These are phyloP conservation scores for Fusarium sulawesiense DNA, from an alignment of 2,329 filamentous ascomycete species.

Conservation along the genomic window DNA sequence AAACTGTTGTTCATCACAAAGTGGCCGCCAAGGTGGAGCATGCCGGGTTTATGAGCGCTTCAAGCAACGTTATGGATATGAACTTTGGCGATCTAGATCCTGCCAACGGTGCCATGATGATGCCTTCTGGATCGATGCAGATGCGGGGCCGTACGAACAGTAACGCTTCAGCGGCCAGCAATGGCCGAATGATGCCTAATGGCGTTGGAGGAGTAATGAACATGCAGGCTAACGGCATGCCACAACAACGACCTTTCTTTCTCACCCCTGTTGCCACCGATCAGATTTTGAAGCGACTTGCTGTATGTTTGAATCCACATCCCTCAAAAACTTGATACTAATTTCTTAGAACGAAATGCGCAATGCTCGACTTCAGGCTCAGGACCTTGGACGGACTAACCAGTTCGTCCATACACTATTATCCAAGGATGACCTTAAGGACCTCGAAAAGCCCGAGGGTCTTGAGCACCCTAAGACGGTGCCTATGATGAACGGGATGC, in stretches of 20 bases:
- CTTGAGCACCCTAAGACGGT: slow-evolving; percentile 61
- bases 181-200: slow-evolving; percentile 69
- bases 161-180: slow-evolving; percentile 71
- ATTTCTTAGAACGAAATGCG: slow-evolving; percentile 83
- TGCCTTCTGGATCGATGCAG: slow-evolving; percentile 75
- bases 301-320: slow-evolving; percentile 45
- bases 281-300: slow-evolving; percentile 80
- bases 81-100: slow-evolving; percentile 94
- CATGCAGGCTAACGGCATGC: slow-evolving; percentile 67
- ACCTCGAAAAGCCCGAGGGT: slow-evolving; percentile 63
- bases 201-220: slow-evolving; percentile 54
- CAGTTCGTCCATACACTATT: slow-evolving; percentile 83
- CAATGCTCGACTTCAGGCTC: slow-evolving; percentile 85
- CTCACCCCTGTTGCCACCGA: slow-evolving; percentile 91
- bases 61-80: slow-evolving; percentile 84
- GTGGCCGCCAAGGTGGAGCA: slow-evolving; percentile 97
- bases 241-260: slow-evolving; percentile 85
- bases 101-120: slow-evolving; percentile 77
- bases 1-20: slow-evolving; percentile 98
- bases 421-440: slow-evolving; percentile 74
- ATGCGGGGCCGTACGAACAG: slow-evolving; percentile 77
- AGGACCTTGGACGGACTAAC: slow-evolving; percentile 84
- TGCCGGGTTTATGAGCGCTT: slow-evolving; percentile 82
- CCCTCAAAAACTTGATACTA: slow-evolving; percentile 13
- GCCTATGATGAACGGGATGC: slow-evolving; percentile 63